These are phyloP conservation scores for Juncus inflexus DNA, from an alignment of 176 grass and related monocot species.

Conservation along the genomic window DNA sequence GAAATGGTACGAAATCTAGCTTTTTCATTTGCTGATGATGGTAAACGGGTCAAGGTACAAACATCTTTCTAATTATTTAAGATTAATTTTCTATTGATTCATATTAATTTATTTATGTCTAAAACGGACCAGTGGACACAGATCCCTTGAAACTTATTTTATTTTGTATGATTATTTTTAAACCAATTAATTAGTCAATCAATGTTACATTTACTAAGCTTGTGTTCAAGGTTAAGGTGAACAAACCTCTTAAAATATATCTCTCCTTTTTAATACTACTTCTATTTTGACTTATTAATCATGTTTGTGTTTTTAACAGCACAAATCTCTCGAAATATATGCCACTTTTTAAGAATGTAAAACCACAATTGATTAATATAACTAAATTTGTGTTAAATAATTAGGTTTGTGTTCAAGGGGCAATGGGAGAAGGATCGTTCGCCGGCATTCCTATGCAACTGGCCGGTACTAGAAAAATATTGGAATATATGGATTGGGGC, in stretches of 20 bases:
- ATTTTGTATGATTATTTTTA: background rate
- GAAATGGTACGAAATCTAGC: slow-evolving; percentile 91
- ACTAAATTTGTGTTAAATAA: slow-evolving; percentile 15
- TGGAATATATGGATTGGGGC: slow-evolving; percentile 99
- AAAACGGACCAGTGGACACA: background rate
- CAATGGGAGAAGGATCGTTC: slow-evolving; percentile 96
- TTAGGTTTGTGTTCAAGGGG: slow-evolving; percentile 96
- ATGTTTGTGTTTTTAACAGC: background rate
- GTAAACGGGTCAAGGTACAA: slow-evolving; percentile 79
- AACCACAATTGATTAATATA: background rate
- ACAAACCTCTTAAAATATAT: too few species aligned
- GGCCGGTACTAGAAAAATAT: slow-evolving; percentile 84
- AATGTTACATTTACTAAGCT: slow-evolving; percentile 35
- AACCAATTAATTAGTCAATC: too few species aligned
- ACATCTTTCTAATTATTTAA: slow-evolving; percentile 17
- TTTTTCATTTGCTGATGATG: slow-evolving; percentile 90
- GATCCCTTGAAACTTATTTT: background rate
- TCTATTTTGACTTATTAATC: background rate
- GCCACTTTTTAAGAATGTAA: too few species aligned
- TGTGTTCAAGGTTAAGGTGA: slow-evolving; percentile 65
- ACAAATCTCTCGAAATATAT: too few species aligned
- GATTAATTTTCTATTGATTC: too few species aligned
- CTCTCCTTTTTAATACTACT: too few species aligned
- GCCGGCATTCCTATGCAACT: slow-evolving; percentile 93
- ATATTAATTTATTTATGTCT: too few species aligned